phyloP scores from a whole-genome alignment of 305 asterid species.

The Solanum hybrid region DNA sequence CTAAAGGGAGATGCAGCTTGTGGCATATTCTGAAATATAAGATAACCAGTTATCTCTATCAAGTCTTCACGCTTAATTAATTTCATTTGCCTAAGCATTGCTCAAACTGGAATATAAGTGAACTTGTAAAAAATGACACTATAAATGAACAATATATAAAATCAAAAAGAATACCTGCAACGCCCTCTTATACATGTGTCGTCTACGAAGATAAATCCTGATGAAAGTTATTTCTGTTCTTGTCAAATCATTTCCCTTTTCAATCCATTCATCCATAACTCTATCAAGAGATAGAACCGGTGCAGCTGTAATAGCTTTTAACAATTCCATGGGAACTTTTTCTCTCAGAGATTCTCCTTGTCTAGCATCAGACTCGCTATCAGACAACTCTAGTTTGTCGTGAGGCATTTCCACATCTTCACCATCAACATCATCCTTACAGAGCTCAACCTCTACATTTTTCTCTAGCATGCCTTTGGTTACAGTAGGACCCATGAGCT shows the following conservation, averaged over 20 bases:
- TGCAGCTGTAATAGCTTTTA: conserved; percentile 4
- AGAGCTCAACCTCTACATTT: conserved; percentile 23
- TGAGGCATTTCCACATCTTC: conserved; percentile 1
- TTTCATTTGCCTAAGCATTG: neutral
- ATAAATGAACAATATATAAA: neutral
- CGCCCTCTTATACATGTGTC: conserved; percentile 49
- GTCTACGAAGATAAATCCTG: conserved; percentile 32
- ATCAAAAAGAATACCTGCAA: conserved; percentile 47
- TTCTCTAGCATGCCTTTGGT: conserved; percentile 1
- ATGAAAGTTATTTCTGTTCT: conserved; percentile 24
- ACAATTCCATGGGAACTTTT: neutral
- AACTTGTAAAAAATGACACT: neutral
- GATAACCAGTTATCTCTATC: neutral
- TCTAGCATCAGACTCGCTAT: neutral
- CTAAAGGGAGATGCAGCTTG: neutral
- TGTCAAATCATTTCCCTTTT: conserved; percentile 61
- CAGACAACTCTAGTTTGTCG: conserved; percentile 1
- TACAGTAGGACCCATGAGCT: conserved; percentile 9
- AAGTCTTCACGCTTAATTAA: neutral
- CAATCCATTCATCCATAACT: conserved; percentile 57
- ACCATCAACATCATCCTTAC: neutral
- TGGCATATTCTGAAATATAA: neutral
- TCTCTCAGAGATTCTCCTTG: neutral
- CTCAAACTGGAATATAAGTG: neutral
- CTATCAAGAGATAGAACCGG: conserved; percentile 24